phyloP scores from a whole-genome alignment of 2,329 filamentous ascomycete genomes.

The Xylariaceae sp. region DNA sequence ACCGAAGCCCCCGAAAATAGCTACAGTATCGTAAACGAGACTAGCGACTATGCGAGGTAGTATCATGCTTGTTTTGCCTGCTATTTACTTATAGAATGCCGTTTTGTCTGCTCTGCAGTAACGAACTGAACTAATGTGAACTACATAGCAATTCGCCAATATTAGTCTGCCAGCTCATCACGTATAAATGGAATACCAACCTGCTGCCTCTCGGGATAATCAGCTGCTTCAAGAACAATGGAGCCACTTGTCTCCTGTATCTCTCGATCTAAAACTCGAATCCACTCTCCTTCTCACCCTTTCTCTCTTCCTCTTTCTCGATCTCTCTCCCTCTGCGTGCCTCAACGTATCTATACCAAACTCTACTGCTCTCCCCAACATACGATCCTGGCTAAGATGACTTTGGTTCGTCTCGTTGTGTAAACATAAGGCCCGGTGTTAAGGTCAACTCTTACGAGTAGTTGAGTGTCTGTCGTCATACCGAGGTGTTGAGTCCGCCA shows the following conservation, averaged over 20 bases:
- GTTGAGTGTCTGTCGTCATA: not conserved
- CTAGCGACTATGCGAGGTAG: no score
- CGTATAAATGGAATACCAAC: not conserved
- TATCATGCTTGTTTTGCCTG: not conserved
- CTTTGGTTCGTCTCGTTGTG: not conserved
- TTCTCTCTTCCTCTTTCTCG: not conserved
- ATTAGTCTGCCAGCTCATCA: conserved; percentile 19
- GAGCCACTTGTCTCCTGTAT: conserved; percentile 18
- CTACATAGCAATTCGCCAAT: conserved; percentile 6
- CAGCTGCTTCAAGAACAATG: conserved; percentile 14
- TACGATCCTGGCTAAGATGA: not conserved
- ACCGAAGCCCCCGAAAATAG: not conserved
- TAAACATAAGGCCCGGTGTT: not conserved
- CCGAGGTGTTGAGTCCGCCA: conserved; percentile 8
- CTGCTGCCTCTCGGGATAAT: conserved; percentile 9
- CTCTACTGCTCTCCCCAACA: not conserved
- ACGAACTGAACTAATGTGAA: conserved; percentile 5
- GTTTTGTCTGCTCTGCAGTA: not conserved
- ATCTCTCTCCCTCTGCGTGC: not conserved
- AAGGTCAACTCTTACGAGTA: not conserved
- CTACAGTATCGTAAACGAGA: no score
- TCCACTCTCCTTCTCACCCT: not conserved
- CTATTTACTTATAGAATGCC: not conserved
- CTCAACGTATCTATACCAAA: not conserved
- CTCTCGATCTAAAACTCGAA: conserved; percentile 5